phyloP scores from a whole-genome alignment of 805 yeast genomes.

The Zygosaccharomyces pseudorouxii region DNA sequence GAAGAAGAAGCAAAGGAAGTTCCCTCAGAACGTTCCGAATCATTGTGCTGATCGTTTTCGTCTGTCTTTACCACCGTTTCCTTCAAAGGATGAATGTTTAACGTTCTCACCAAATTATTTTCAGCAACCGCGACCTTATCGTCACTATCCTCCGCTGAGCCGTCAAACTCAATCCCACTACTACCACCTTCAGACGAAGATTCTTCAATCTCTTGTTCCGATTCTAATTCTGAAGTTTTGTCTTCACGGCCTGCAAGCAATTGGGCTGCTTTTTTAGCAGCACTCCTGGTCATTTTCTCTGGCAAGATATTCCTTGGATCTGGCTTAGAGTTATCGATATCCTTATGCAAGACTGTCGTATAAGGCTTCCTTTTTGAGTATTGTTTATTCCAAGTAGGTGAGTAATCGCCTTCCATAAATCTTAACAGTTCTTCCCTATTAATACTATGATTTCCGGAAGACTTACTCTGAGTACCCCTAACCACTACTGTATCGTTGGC shows the following conservation, averaged over 20 bases:
- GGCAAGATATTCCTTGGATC: conserved; percentile 32
- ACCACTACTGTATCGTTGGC: conserved; percentile 19
- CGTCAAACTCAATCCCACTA: conserved; percentile 21
- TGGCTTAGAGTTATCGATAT: conserved; percentile 32
- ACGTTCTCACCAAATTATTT: conserved; percentile 14
- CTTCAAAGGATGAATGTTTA: conserved; percentile 24
- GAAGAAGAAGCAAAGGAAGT: conserved; percentile 5
- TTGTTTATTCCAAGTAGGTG: conserved; percentile 22
- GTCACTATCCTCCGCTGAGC: conserved; percentile 12
- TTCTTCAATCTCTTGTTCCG: conserved; percentile 4
- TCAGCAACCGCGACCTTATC: conserved; percentile 16
- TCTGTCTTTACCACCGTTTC: conserved; percentile 11
- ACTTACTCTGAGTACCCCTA: conserved; percentile 6
- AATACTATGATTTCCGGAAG: conserved; percentile 21
- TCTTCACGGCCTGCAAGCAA: conserved; percentile 18
- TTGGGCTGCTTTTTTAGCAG: conserved; percentile 32
- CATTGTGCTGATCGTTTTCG: neutral
- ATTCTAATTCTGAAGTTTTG: conserved; percentile 6
- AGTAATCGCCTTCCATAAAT: conserved; percentile 25
- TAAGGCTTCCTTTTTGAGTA: conserved; percentile 25
- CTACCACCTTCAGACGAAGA: conserved; percentile 14
- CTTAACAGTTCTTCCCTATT: conserved; percentile 28
- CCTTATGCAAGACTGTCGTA: conserved; percentile 27
- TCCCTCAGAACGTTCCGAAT: conserved; percentile 1
- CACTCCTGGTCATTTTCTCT: conserved; percentile 25